Percentiles rank a stretch among this genome's conserved stretches.
Evolutionary conservation across 2,329 filamentous ascomycete species (phyloP).

Genomic region (Macrophomina pseudophaseolina): DNA sequence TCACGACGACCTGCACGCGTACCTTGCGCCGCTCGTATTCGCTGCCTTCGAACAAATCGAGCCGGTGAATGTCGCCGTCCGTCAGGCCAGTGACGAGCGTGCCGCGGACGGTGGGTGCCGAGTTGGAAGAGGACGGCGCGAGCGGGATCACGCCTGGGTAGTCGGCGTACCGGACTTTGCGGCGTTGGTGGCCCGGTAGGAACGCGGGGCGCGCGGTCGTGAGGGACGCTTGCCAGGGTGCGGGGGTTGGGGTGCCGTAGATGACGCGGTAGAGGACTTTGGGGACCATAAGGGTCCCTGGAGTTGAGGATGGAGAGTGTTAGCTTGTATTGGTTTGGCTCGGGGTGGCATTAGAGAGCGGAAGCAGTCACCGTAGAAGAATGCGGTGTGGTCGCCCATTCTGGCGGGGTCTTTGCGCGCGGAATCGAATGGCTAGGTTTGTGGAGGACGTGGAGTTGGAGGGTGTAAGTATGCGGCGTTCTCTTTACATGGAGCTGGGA

Average conservation of each 20-base stretch:
- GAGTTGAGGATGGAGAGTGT: not conserved
- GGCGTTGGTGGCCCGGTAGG: slow-evolving; percentile 73
- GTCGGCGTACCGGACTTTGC: slow-evolving; percentile 71
- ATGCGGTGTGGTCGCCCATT: slow-evolving; percentile 53
- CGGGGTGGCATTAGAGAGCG: not conserved
- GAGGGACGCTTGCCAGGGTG: slow-evolving; percentile 54
- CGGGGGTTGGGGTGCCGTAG: slow-evolving; percentile 63
- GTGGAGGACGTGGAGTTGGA: not conserved
- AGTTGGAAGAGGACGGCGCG: slow-evolving; percentile 34
- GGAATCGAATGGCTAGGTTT: not conserved
- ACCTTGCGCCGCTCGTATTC: slow-evolving; percentile 68
- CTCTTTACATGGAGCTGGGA: not conserved
- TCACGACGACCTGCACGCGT: slow-evolving; percentile 47
- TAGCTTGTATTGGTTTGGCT: too few relatives aligned
- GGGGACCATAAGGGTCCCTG: slow-evolving; percentile 76
- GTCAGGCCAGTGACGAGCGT: slow-evolving; percentile 78
- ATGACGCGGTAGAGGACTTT: slow-evolving; percentile 86
- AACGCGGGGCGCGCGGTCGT: slow-evolving; percentile 75
- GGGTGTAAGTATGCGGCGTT: not conserved
- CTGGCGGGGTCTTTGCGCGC: not conserved
- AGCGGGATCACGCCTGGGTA: slow-evolving; percentile 75
- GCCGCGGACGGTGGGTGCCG: slow-evolving; percentile 65
- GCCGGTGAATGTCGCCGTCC: slow-evolving; percentile 71
- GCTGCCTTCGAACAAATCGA: slow-evolving; percentile 82
- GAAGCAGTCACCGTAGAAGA: slow-evolving; percentile 64